These are phyloP conservation scores for Diaporthe helianthi DNA, from an alignment of 2,329 filamentous ascomycete species.

Conservation along the genomic window DNA sequence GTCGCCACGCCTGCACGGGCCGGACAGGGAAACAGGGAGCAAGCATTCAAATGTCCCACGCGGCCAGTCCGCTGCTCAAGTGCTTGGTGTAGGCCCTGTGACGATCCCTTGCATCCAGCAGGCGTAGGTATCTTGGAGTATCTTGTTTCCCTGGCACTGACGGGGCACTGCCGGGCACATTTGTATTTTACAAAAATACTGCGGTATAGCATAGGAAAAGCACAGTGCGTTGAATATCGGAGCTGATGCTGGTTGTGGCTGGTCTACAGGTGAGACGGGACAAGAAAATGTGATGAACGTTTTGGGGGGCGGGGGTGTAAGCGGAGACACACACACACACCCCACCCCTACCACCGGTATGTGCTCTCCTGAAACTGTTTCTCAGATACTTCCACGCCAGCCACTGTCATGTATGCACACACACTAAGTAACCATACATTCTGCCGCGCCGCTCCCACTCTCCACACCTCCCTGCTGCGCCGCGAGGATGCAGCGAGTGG, in stretches of 20 bases:
- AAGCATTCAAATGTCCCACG: neutral
- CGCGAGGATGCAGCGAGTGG: neutral
- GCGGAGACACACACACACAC: neutral
- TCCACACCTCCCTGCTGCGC: slow-evolving; percentile 4
- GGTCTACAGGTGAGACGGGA: slow-evolving; percentile 14
- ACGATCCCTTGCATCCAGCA: slow-evolving; percentile 8
- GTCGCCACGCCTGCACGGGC: slow-evolving; percentile 1
- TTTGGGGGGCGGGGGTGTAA: slow-evolving; percentile 5
- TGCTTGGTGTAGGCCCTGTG: neutral
- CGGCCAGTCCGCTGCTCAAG: neutral
- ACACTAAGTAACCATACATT: neutral
- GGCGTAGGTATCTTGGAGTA: too few relatives aligned
- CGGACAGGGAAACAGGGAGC: neutral
- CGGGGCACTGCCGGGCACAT: too few relatives aligned
- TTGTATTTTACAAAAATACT: neutral
- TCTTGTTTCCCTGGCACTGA: neutral
- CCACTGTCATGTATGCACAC: slow-evolving; percentile 4
- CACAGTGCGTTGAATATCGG: slow-evolving; percentile 24
- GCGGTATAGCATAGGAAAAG: neutral
- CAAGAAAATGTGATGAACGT: neutral
- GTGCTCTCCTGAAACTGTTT: slow-evolving; percentile 16
- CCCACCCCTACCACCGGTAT: neutral
- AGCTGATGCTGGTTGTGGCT: slow-evolving; percentile 9
- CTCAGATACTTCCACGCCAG: slow-evolving; percentile 13
- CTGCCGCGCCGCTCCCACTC: slow-evolving; percentile 3